Conservation (phyloP, 2,329 filamentous ascomycete genomes). For the Fonsecaea erecta region DNA sequence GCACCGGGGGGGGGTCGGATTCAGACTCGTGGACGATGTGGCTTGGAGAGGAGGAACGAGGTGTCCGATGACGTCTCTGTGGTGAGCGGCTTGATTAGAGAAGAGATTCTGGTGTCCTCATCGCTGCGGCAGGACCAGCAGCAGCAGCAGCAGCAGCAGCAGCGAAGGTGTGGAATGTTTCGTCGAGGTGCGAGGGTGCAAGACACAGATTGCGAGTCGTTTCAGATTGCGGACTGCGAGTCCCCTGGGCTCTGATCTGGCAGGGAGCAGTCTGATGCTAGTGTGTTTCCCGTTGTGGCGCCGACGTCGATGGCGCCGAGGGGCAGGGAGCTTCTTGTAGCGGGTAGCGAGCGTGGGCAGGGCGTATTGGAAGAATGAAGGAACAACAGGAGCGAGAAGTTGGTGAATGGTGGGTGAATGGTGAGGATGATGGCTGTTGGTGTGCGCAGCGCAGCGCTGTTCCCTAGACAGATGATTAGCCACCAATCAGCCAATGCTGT, state of each 20-base stretch:
- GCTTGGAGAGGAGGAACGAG: conserved; percentile 22
- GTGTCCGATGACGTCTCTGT: conserved; percentile 26
- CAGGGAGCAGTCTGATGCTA: conserved; percentile 1
- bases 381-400: not conserved
- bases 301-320: not conserved
- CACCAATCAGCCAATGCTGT: not conserved
- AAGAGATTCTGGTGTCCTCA: conserved; percentile 19
- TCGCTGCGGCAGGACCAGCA: conserved; percentile 24
- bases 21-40: conserved; percentile 31
- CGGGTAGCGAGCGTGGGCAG: conserved; percentile 20
- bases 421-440: conserved; percentile 3
- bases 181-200: conserved; percentile 4
- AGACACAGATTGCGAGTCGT: conserved; percentile 17
- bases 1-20: conserved; percentile 11
- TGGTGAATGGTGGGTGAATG: not conserved
- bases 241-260: conserved; percentile 15
- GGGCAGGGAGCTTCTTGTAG: not conserved
- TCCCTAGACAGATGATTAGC: not conserved
- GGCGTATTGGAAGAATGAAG: not conserved
- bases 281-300: not conserved
- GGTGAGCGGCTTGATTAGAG: conserved; percentile 17
- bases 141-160: conserved; percentile 7
- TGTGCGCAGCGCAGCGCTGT: not conserved
- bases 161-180: not conserved
- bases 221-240: conserved; percentile 19